These are phyloP conservation scores for Aeschynomene evenia DNA, from an alignment of 306 rosid genomes.

Conservation along the genomic window DNA sequence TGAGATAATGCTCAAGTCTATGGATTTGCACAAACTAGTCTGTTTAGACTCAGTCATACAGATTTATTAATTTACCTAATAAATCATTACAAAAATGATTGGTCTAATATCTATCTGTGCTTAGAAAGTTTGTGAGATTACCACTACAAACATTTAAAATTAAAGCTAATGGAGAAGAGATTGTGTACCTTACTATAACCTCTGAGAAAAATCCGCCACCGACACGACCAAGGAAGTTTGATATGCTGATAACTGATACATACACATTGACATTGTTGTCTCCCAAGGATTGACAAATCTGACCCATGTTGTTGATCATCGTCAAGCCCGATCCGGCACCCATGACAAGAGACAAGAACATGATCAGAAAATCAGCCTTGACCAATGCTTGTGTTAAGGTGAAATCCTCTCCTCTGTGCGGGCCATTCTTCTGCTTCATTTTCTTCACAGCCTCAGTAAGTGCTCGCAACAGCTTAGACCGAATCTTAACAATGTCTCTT, in stretches of 20 bases:
- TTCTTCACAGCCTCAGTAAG: conserved; percentile 54
- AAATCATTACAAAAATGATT: too few relatives aligned
- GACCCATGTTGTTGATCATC: conserved; percentile 83
- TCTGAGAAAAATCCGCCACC: conserved; percentile 87
- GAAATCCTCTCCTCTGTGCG: conserved; percentile 75
- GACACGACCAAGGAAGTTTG: conserved; percentile 92
- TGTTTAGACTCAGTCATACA: not conserved
- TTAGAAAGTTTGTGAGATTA: not conserved
- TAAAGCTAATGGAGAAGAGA: not conserved
- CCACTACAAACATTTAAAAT: not conserved
- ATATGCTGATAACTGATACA: conserved; percentile 77
- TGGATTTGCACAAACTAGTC: not conserved
- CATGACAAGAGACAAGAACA: conserved; percentile 57
- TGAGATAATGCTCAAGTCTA: not conserved
- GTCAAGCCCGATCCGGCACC: conserved; percentile 83
- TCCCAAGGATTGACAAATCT: conserved; percentile 71
- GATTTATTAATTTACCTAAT: too few relatives aligned
- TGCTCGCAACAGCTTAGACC: conserved; percentile 54
- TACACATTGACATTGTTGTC: conserved; percentile 55
- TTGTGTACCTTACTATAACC: conserved; percentile 64
- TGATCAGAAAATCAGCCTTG: conserved; percentile 74
- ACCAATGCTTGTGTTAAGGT: conserved; percentile 68
- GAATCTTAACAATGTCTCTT: conserved; percentile 54
- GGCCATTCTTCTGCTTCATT: conserved; percentile 60
- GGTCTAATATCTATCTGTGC: not conserved